Base-by-base conservation (phyloP, 345 rosid species). In the Excoecaria cochinchinensis region DNA sequence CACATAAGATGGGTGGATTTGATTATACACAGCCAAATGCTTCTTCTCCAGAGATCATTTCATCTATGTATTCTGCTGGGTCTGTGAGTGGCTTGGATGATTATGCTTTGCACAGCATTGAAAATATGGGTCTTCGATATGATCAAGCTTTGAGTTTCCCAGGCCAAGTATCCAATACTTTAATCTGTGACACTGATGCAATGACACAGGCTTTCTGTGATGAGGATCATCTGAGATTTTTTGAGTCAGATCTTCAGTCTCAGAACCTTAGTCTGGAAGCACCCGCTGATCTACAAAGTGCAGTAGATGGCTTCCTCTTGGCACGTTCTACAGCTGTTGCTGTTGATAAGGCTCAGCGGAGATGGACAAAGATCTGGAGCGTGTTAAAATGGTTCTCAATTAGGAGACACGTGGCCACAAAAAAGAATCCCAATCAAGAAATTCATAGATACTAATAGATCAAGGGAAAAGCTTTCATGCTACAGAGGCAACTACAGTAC, bases 301-400 rank as follows among this genome's bases (percentile, higher is more conserved):
- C 89, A 4, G 84, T 91, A 25, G 88, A 88, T 42, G 74, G 85
- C 66, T 88, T 90, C 81, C 81, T 89, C 78, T 42, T 84, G 84
- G 70, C 82, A 64, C 88, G 82, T 31, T 67, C 85, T 9, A 53
- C 82, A 19, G 39, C 81, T 19, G 63, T 66, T 69, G 80, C 81
- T 25, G 82, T 81, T 9, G 90, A 75, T 62, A 87, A 87, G 75
- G 98, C 97, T 36, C 90, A 90, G 71, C 90, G 76, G 84, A 87
- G 98, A 82, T 95, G 99, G 99, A 88, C 90, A 56, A 95, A 87
- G 88, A 78, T 95, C 55, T 90, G 84, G 75, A 90, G 92, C 46
- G 91, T 95, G 69, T 81, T 94, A 71, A 91, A 90, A 82, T 92
- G 94, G 95, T 85, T 95, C 69, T 83, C 89, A 17, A 80, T 93